Base-by-base conservation (phyloP, 495 filamentous ascomycete genomes). In the Cercophora samala region DNA sequence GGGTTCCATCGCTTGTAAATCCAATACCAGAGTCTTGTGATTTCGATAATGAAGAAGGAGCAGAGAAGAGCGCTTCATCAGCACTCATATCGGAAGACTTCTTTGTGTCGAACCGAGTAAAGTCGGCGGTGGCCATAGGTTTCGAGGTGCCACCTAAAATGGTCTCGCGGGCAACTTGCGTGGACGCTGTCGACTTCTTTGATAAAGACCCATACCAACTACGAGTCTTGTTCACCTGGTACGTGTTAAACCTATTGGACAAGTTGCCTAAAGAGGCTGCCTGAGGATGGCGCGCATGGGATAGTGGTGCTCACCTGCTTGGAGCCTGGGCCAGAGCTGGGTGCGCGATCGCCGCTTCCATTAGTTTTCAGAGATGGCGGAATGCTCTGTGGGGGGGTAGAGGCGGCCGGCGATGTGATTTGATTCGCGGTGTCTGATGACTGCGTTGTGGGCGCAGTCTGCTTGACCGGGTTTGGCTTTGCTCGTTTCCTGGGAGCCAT, bases 101-200 rank as follows among this genome's bases (percentile, higher is more conserved):
- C 66, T 78, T 81, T 17, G 75, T 65, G 19, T 82, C 80, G 66
- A 81, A 83, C 29, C 79, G 79, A 69, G 75, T 83, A 62, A 85
- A 77, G 65, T 85, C 81, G 5, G 79, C 76, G 4, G 76, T 64
- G 8, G 71, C 68, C 18, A 65, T 74, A 2, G 81, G 75, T 62
- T 76, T 76, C 54, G 78, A 66, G 11, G 81, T 83, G 63, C 78
- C 79, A 69, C 85, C 89, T 64, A 89, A 83, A 42, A 93, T 91
- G 62, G 88, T 91, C 79, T 93, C 90, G 74, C 87, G 88, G 64
- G 89, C 90, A 75, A 92, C 85, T 77, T 91, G 85, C 60, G 88
- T 92, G 62, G 90, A 88, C 58, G 90, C 84, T 51, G 83, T 81
- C 25, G 90, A 89, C 75, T 93, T 93, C 73, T 83, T 82, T 24